These are phyloP conservation scores for Fraxinus americana DNA, from an alignment of 257 asterid genomes.

Conservation along the genomic window DNA sequence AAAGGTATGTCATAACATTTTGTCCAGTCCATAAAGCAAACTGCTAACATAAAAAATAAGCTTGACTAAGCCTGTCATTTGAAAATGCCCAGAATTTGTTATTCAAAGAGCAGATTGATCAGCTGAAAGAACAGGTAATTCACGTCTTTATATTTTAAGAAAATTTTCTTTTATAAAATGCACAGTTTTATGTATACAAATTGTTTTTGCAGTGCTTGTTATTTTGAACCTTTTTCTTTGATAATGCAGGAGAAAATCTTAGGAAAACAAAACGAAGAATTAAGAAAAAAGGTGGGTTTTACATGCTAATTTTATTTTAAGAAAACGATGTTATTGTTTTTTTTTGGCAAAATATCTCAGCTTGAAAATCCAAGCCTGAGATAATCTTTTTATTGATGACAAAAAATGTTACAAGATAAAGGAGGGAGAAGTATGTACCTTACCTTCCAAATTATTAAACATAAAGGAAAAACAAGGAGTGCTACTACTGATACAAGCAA, in stretches of 20 bases:
- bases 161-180: too few relatives aligned
- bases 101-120: constrained; percentile 41
- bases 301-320: neutral
- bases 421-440: too few relatives aligned
- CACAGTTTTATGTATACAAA: neutral
- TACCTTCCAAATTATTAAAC: too few relatives aligned
- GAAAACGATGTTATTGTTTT: neutral
- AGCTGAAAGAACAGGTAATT: constrained; percentile 48
- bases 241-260: constrained; percentile 45
- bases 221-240: neutral
- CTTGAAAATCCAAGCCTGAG: too few relatives aligned
- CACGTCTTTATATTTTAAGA: neutral
- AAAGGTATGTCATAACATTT: constrained; percentile 40
- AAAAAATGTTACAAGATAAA: too few relatives aligned
- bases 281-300: constrained; percentile 45
- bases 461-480: too few relatives aligned
- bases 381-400: too few relatives aligned
- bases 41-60: neutral
- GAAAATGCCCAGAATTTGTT: constrained; percentile 32
- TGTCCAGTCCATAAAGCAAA: neutral
- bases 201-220: neutral
- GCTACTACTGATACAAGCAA: too few relatives aligned
- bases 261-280: constrained; percentile 40
- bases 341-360: neutral
- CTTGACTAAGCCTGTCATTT: neutral